A percentile compares a stretch with the other conserved stretches of the same genome.
phyloP scores from a whole-genome alignment of 345 rosid species.

The Syzygium aqueum region DNA sequence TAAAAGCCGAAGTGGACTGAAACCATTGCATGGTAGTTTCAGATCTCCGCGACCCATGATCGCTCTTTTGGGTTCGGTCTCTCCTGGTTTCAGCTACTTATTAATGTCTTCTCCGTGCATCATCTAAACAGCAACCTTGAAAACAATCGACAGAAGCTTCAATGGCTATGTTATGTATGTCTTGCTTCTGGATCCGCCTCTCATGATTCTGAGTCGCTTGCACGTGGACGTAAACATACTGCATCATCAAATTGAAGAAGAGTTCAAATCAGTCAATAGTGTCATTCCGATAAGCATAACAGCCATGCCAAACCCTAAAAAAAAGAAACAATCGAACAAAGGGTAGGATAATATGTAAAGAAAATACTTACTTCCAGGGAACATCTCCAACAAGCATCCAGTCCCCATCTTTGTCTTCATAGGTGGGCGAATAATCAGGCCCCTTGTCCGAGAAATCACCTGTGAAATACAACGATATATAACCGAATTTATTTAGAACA shows the following conservation, averaged over 20 bases:
- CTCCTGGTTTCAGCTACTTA: neutral
- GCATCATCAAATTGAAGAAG: neutral
- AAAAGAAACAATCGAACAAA: neutral
- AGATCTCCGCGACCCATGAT: neutral
- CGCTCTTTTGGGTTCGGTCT: neutral
- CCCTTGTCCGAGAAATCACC: conserved; percentile 52
- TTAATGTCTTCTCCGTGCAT: neutral
- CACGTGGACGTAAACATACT: conserved; percentile 58
- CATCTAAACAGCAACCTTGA: neutral
- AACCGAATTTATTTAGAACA: neutral
- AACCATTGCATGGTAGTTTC: neutral
- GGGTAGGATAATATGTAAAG: neutral
- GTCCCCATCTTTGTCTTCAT: conserved; percentile 82
- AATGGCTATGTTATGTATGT: neutral
- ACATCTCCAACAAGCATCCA: conserved; percentile 93
- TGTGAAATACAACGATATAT: neutral
- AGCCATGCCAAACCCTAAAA: neutral
- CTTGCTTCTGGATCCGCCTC: conserved; percentile 29
- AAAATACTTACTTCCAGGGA: conserved; percentile 49
- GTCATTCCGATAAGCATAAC: neutral
- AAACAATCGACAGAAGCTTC: neutral
- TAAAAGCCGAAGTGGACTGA: neutral
- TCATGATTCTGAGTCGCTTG: conserved; percentile 63
- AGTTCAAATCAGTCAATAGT: neutral
- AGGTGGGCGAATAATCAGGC: conserved; percentile 58